Percentiles rank a stretch among this genome's conserved stretches.
These are phyloP conservation scores for Leccinum pachyderme DNA, from an alignment of 1,284 basidiomycete genomes.

Conservation along the genomic window DNA sequence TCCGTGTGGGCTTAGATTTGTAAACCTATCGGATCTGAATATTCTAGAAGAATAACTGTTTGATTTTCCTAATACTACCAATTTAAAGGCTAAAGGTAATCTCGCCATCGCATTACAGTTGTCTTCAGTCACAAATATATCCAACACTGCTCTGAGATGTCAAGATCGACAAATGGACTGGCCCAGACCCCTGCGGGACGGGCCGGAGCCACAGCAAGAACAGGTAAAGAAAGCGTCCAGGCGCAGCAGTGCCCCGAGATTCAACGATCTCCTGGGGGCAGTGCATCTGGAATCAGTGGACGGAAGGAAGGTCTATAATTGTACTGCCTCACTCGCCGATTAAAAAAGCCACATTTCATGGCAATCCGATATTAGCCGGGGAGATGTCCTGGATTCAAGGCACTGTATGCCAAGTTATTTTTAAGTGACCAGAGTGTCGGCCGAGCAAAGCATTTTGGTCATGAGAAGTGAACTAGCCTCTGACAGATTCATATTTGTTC, in stretches of 20 bases:
- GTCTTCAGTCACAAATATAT: neutral
- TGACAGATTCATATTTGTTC: too few relatives aligned
- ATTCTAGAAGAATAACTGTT: neutral
- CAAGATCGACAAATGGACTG: neutral
- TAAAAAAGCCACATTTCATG: neutral
- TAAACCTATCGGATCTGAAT: neutral
- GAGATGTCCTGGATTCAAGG: neutral
- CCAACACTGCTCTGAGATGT: neutral
- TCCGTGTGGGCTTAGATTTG: neutral
- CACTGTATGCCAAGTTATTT: neutral
- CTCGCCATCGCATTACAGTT: neutral
- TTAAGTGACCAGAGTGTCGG: neutral
- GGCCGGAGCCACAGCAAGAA: neutral
- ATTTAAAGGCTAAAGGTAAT: neutral
- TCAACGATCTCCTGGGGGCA: neutral
- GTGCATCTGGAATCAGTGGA: neutral
- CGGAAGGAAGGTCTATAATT: neutral
- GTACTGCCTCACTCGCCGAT: neutral
- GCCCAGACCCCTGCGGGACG: neutral
- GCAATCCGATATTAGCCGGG: neutral
- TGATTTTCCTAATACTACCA: neutral
- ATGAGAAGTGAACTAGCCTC: neutral
- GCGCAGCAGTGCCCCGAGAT: neutral
- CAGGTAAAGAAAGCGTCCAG: neutral
- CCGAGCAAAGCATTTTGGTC: neutral